Base-by-base conservation (phyloP, 2,329 filamentous ascomycete species). In the Verticillium nubilum region DNA sequence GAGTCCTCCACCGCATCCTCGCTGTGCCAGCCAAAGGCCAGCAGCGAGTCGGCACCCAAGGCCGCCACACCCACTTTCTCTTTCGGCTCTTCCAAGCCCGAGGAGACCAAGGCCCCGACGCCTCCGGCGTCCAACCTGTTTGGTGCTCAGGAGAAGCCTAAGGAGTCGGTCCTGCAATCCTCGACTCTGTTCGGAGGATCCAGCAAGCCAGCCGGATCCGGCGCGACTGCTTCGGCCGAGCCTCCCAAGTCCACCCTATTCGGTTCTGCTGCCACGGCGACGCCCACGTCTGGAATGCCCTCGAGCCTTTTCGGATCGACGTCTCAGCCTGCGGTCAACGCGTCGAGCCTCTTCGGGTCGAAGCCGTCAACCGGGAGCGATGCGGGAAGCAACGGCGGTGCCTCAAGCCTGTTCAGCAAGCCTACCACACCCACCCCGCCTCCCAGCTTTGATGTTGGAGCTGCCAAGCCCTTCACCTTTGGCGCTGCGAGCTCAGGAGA, bases 141-240 rank as follows among this genome's bases (percentile, higher is more conserved):
- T 57, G 65, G 65, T 31, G 52, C 59, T 4, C 58, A 61, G 28
- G 56, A 58, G 5, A 63, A 63, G 58, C 58, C 60, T 28, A 53
- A 42, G 37, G 55, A 50, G 9, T 61, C 69, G n/a, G 60, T 65
- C 13, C 66, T 69, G 52, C 65, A 71, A 59, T 67, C 73, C 3
- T 66, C 68, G 25, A 74, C 67, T 13, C 58, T 78, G n/a, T 80
- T 80, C 63, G 77, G 76, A 23, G 62, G 64, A 55, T 64, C 66
- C 9, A 69, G 65, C 37, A 75, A 75, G 59, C 66, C 72, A 27
- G 64, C 67, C 15, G 71, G 74, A 27, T 57, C 70, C 23, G 58
- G 66, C 17, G 56, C 64, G 37, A 54, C 67, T 6, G 50, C 67
- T 53, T 59, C 63, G 28, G 55, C 67, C 6, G 70, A 71, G 54